phyloP scores from a whole-genome alignment of 2,329 filamentous ascomycete species.

The Fusarium sp. region DNA sequence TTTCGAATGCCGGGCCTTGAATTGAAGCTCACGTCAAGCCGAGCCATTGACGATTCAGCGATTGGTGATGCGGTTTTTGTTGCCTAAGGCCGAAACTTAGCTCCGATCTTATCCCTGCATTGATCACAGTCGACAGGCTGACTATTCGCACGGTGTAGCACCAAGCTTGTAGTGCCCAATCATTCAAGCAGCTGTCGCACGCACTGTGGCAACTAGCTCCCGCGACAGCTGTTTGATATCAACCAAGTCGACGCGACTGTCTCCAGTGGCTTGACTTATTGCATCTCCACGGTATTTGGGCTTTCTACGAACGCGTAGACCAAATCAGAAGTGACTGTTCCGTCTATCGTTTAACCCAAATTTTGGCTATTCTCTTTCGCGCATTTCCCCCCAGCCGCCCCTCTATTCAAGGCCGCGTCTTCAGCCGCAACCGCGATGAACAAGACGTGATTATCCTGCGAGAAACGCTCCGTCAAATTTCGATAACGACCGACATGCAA shows the following conservation, averaged over 20 bases:
- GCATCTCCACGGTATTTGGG: constrained; percentile 16
- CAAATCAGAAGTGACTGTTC: not conserved
- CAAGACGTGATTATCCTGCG: constrained; percentile 35
- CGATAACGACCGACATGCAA: constrained; percentile 49
- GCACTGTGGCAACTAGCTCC: constrained; percentile 46
- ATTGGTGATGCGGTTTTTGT: constrained; percentile 41
- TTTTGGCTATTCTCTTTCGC: constrained; percentile 1
- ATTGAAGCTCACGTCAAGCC: constrained; percentile 45
- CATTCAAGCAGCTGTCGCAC: constrained; percentile 34
- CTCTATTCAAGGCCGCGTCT: constrained; percentile 40
- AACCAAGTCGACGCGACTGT: constrained; percentile 43
- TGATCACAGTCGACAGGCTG: constrained; percentile 7
- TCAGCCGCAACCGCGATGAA: constrained; percentile 40
- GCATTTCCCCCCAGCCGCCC: constrained; percentile 7
- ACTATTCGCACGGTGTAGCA: constrained; percentile 12
- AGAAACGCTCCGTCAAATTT: constrained; percentile 41
- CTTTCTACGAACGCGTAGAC: constrained; percentile 21
- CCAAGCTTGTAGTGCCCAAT: not conserved
- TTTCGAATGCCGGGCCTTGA: constrained; percentile 42
- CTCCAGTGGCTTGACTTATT: constrained; percentile 22
- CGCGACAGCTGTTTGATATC: constrained; percentile 43
- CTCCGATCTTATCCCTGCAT: constrained; percentile 37
- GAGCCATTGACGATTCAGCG: constrained; percentile 46
- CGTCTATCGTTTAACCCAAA: not conserved
- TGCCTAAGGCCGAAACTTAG: constrained; percentile 43